Percentiles rank a stretch among this genome's conserved stretches.
phyloP scores from a whole-genome alignment of 257 asterid genomes.

The Verbena officinalis region DNA sequence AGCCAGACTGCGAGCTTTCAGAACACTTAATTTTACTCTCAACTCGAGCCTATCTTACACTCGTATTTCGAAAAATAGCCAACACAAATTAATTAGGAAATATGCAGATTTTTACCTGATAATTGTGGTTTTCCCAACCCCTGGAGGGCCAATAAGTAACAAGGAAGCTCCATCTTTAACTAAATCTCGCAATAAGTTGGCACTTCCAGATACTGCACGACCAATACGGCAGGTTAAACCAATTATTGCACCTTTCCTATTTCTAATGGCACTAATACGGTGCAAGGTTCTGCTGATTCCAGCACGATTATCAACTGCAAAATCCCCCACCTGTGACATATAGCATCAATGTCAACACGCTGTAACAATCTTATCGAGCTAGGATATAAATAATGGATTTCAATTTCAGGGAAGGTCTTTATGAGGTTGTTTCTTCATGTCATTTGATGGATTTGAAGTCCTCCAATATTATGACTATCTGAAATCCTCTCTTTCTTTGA shows the following conservation, averaged over 20 bases:
- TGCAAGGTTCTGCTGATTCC: conserved; percentile 96
- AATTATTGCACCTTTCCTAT: conserved; percentile 80
- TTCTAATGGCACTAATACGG: conserved; percentile 89
- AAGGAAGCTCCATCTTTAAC: conserved; percentile 80
- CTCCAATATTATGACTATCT: not conserved
- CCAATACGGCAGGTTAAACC: conserved; percentile 98
- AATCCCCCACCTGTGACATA: conserved; percentile 80
- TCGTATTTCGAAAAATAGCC: not conserved
- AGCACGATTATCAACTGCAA: conserved; percentile 93
- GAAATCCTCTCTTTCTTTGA: not conserved
- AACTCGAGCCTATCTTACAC: no score
- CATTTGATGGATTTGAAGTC: not conserved
- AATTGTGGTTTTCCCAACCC: conserved; percentile 96
- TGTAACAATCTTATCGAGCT: conserved; percentile 2
- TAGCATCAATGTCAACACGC: conserved; percentile 18
- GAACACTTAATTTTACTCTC: no score
- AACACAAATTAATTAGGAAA: conserved; percentile 5
- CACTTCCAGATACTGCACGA: conserved; percentile 91
- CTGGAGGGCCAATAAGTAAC: conserved; percentile 94
- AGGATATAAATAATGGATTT: not conserved
- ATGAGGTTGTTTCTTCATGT: not conserved
- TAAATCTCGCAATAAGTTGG: conserved; percentile 76
- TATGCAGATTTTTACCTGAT: conserved; percentile 62
- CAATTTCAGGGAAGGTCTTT: not conserved
- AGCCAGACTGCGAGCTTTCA: no score